Conservation (phyloP, 2,329 filamentous ascomycete genomes). For the Colletotrichum echinochloae region DNA sequence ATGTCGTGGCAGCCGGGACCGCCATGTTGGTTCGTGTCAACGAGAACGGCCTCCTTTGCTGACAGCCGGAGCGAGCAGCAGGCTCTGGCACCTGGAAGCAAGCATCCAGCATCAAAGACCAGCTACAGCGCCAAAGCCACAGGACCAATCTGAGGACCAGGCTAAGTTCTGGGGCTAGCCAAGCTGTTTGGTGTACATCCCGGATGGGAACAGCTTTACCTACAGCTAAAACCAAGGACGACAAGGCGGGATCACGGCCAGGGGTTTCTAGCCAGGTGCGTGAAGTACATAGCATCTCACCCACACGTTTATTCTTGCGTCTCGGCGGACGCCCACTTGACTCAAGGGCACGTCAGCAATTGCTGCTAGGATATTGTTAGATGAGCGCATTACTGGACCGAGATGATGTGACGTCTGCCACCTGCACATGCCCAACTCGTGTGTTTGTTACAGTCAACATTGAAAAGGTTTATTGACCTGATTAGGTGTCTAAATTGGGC, state of each 20-base stretch:
- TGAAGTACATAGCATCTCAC: neutral
- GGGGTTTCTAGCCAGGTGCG: constrained; percentile 6
- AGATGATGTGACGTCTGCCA: constrained; percentile 34
- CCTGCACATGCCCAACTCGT: neutral
- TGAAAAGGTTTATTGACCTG: constrained; percentile 12
- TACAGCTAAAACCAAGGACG: constrained; percentile 1
- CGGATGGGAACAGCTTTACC: neutral
- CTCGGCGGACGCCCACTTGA: neutral
- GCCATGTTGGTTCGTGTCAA: neutral
- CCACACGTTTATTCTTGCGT: neutral
- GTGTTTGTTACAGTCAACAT: constrained; percentile 2
- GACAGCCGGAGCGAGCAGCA: constrained; percentile 11
- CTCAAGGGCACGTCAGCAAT: neutral
- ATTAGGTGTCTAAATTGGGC: constrained; percentile 6
- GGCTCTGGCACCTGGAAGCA: too few species aligned
- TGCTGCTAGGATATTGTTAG: neutral
- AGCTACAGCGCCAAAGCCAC: neutral
- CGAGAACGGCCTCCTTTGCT: neutral
- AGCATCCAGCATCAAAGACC: too few species aligned
- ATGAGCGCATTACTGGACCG: constrained; percentile 16
- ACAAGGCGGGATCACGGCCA: constrained; percentile 28
- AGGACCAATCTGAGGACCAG: constrained; percentile 21
- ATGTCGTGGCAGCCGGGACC: neutral
- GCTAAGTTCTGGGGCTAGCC: constrained; percentile 25
- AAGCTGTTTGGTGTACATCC: neutral